Evolutionary conservation across 257 asterid genomes (phyloP).

Genomic region (Mitragyna speciosa): DNA sequence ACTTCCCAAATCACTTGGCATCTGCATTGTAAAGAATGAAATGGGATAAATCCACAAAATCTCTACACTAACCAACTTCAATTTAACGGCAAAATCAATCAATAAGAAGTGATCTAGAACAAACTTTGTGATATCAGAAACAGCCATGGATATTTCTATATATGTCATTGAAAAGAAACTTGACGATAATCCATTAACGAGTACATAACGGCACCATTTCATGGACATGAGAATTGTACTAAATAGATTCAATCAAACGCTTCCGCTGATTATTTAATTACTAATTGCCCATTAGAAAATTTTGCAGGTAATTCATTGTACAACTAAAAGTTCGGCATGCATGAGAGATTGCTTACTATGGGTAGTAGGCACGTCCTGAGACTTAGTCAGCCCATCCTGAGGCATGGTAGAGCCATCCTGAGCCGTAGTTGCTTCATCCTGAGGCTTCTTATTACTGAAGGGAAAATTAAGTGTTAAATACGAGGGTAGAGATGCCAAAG

Average conservation of each 20-base stretch:
- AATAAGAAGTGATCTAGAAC: background rate
- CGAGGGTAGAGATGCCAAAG: background rate
- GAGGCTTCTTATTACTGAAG: constrained; percentile 10
- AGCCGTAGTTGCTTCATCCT: constrained; percentile 16
- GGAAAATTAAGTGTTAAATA: background rate
- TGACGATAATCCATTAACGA: too few species aligned
- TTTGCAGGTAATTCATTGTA: background rate
- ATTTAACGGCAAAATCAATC: too few species aligned
- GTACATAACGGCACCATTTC: background rate
- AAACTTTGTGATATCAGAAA: background rate
- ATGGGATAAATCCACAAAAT: background rate
- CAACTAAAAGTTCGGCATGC: background rate
- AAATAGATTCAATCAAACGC: too few species aligned
- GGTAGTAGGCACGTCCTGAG: constrained; percentile 13
- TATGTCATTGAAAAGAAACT: background rate
- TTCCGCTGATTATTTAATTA: background rate
- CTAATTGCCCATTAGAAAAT: background rate
- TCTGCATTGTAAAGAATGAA: background rate
- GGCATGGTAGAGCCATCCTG: constrained; percentile 25
- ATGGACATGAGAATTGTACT: too few species aligned
- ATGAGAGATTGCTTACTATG: constrained; percentile 26
- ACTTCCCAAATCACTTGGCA: background rate
- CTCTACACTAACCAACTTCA: background rate
- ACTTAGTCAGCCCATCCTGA: constrained; percentile 20
- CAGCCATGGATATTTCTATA: background rate